phyloP scores from a whole-genome alignment of 306 rosid genomes.

The Cucurbita pepo region DNA sequence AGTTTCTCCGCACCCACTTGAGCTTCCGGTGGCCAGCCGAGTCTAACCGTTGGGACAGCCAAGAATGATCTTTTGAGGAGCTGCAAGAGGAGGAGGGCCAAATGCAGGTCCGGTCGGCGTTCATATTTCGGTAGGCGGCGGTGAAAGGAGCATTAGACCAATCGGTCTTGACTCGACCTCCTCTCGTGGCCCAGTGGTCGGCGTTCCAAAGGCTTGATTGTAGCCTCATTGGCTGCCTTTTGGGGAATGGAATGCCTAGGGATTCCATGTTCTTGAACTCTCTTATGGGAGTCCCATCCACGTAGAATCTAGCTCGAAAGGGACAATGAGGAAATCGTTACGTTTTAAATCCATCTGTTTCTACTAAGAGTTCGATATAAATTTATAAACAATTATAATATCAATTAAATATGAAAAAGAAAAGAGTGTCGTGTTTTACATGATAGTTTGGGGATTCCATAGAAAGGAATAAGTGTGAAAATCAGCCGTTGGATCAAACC shows the following conservation, averaged over 20 bases:
- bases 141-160: constrained; percentile 54
- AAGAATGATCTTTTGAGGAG: constrained; percentile 8
- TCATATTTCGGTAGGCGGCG: constrained; percentile 36
- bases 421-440: constrained; percentile 1
- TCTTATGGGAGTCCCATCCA: constrained; percentile 62
- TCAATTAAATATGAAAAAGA: not conserved
- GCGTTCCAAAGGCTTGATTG: constrained; percentile 59
- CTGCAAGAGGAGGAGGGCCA: constrained; percentile 24
- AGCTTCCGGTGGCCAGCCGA: constrained; percentile 23
- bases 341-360: too few species aligned
- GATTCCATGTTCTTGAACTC: constrained; percentile 52
- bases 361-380: too few species aligned
- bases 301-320: constrained; percentile 19
- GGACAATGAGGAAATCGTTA: too few species aligned
- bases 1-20: constrained; percentile 44
- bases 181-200: constrained; percentile 68
- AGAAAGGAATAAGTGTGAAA: constrained; percentile 56
- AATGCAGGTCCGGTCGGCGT: constrained; percentile 30
- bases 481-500: constrained; percentile 67
- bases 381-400: too few species aligned
- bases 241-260: constrained; percentile 35
- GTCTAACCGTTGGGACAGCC: constrained; percentile 38
- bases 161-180: constrained; percentile 60
- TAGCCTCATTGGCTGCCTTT: constrained; percentile 38
- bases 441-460: constrained; percentile 42